Conservation (phyloP, 768 basidiomycete species). For the Agrocybe pediades region DNA sequence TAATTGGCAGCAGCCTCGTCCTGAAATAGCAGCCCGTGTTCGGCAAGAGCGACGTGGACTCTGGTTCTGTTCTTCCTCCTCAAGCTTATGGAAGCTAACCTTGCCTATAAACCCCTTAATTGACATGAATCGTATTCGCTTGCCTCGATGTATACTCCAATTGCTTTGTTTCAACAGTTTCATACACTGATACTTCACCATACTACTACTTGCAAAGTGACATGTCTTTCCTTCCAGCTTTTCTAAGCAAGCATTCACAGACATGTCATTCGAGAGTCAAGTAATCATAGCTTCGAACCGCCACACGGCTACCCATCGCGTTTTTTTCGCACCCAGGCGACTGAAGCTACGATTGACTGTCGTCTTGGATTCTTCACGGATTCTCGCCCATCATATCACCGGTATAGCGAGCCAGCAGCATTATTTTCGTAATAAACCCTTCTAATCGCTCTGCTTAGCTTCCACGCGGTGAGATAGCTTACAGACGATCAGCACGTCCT, state of each 20-base stretch:
- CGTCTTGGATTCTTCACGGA: background rate
- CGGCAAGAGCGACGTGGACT: background rate
- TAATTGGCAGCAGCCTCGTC: constrained; percentile 34
- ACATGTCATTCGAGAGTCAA: constrained; percentile 9
- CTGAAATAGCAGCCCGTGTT: background rate
- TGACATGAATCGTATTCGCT: constrained; percentile 2
- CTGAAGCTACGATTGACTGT: background rate
- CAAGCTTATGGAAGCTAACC: background rate
- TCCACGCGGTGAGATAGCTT: no score
- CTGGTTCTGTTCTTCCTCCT: constrained; percentile 2
- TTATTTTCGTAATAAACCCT: background rate
- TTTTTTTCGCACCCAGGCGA: constrained; percentile 29
- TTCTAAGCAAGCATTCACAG: background rate
- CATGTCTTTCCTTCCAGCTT: constrained; percentile 11
- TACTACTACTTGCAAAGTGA: background rate
- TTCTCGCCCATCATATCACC: background rate
- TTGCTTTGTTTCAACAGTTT: background rate
- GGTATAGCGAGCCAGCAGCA: background rate
- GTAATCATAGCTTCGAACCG: constrained; percentile 18
- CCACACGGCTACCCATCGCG: constrained; percentile 31
- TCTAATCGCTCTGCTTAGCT: background rate
- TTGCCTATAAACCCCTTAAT: background rate
- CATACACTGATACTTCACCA: background rate
- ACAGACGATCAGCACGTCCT: no score
- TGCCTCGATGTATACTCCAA: background rate